Conservation (phyloP, 2,329 filamentous ascomycete species). For the Venturia oleaginea region DNA sequence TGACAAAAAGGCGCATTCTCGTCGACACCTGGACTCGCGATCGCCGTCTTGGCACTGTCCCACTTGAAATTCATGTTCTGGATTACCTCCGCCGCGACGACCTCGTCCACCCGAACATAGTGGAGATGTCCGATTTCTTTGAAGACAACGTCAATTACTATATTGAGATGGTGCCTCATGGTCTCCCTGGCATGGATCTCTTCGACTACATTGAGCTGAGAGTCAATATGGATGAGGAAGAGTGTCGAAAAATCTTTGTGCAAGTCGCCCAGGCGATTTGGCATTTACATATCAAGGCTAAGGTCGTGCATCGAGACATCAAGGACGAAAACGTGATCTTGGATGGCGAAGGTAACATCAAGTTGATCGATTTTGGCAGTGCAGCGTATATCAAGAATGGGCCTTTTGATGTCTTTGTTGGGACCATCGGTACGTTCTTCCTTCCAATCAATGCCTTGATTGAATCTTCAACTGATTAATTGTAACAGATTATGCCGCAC, state of each 20-base stretch:
- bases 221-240: constrained; percentile 89
- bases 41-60: constrained; percentile 83
- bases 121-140: constrained; percentile 62
- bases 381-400: constrained; percentile 97
- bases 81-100: constrained; percentile 78
- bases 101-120: constrained; percentile 55
- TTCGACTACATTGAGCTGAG: constrained; percentile 98
- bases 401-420: constrained; percentile 97
- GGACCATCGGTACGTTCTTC: constrained; percentile 73
- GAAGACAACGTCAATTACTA: constrained; percentile 89
- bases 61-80: constrained; percentile 91
- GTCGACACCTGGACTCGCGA: constrained; percentile 98
- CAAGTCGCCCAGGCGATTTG: constrained; percentile 86
- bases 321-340: constrained; percentile 98
- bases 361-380: constrained; percentile 96
- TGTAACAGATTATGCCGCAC: constrained; percentile 80
- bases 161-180: constrained; percentile 95
- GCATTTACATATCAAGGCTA: constrained; percentile 81
- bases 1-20: constrained; percentile 91
- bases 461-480: not conserved
- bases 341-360: constrained; percentile 90
- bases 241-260: constrained; percentile 89
- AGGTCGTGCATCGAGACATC: constrained; percentile 94
- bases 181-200: constrained; percentile 92
- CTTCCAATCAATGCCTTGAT: not conserved